Conservation (phyloP, 179 eudicot genomes). For the Beta lomatogona region DNA sequence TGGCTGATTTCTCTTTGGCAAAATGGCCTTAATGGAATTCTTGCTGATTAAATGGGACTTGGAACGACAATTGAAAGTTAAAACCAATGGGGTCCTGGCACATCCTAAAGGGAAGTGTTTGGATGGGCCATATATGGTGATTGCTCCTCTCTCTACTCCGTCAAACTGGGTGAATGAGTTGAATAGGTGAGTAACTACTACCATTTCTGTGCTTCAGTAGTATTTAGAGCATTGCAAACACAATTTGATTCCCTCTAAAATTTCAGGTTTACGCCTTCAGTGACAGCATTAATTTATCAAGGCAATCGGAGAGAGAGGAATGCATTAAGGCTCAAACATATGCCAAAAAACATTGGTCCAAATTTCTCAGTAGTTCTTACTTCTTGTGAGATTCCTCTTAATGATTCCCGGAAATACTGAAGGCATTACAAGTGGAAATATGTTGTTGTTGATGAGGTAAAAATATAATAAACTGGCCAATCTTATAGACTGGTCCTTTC, state of each 20-base stretch:
- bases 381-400: conserved; percentile 88
- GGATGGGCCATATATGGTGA: conserved; percentile 94
- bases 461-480: background rate
- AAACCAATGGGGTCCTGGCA: conserved; percentile 88
- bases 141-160: conserved; percentile 96
- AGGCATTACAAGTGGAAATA: conserved; percentile 94
- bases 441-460: conserved; percentile 93
- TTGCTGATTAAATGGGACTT: conserved; percentile 99
- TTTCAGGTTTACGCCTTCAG: conserved; percentile 80
- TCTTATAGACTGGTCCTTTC: background rate
- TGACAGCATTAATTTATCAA: conserved; percentile 84
- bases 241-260: background rate
- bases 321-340: conserved; percentile 62
- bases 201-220: background rate
- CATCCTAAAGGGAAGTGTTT: conserved; percentile 90
- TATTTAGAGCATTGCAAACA: background rate
- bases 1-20: conserved; percentile 99
- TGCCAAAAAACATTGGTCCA: conserved; percentile 78
- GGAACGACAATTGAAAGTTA: conserved; percentile 76
- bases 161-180: conserved; percentile 96
- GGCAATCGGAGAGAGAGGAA: conserved; percentile 66
- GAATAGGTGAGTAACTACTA: conserved; percentile 47
- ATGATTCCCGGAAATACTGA: conserved; percentile 62
- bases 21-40: conserved; percentile 95
- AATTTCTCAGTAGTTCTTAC: conserved; percentile 88